A percentile compares a stretch with the other conserved stretches of the same genome.
These are phyloP conservation scores for Ormosia semicastrata DNA, from an alignment of 306 rosid species.

Conservation along the genomic window DNA sequence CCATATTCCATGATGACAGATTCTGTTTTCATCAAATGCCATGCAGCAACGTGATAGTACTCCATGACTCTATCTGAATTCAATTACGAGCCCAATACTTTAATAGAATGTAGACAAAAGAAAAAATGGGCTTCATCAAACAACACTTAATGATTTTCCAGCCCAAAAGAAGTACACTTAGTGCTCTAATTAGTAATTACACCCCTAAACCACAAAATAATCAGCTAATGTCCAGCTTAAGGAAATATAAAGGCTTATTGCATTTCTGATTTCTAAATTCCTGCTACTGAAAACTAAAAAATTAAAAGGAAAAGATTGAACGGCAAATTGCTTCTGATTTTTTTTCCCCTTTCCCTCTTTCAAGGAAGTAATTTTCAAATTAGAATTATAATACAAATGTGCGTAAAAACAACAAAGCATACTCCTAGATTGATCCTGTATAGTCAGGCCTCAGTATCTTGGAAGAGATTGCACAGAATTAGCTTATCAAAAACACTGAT, in stretches of 20 bases:
- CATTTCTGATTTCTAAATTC: background rate
- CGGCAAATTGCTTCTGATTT: background rate
- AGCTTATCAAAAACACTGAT: background rate
- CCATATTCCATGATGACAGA: background rate
- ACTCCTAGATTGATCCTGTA: background rate
- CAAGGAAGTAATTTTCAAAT: background rate
- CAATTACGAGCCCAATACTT: slow-evolving; percentile 9
- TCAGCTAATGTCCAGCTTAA: background rate
- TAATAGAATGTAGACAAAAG: background rate
- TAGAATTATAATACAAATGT: background rate
- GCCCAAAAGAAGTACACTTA: background rate
- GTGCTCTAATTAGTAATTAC: background rate
- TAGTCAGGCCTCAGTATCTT: background rate
- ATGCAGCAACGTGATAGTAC: background rate
- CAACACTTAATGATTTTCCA: background rate
- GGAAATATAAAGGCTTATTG: background rate
- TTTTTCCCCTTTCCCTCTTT: background rate
- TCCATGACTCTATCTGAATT: background rate
- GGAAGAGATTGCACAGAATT: background rate
- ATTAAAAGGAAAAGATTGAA: background rate
- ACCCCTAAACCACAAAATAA: background rate
- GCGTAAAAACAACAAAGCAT: background rate
- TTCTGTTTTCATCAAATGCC: background rate
- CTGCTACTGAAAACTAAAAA: background rate
- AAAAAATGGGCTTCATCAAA: slow-evolving; percentile 6